Conservation (phyloP, 1,284 basidiomycete species). For the Puccinia brachypodii region DNA sequence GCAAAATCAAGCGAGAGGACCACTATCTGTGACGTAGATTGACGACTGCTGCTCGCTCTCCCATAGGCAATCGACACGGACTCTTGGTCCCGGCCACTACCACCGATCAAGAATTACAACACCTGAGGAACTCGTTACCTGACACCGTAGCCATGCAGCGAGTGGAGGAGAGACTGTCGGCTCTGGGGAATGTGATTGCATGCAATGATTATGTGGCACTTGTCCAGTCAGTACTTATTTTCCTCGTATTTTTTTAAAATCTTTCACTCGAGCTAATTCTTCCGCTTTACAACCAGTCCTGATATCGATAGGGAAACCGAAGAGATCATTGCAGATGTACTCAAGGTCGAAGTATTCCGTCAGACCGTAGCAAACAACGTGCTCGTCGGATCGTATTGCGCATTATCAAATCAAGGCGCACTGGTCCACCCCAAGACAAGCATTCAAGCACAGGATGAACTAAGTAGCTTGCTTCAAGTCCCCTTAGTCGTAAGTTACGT, state of each 20-base stretch:
- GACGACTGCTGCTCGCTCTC: background rate
- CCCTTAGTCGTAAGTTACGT: conserved; percentile 68
- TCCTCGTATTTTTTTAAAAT: background rate
- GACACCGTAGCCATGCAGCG: conserved; percentile 88
- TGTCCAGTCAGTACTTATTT: conserved; percentile 64
- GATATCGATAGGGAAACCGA: conserved; percentile 98
- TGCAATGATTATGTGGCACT: conserved; percentile 98
- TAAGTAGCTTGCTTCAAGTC: conserved; percentile 89
- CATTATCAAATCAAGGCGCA: conserved; percentile 92
- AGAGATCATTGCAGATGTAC: conserved; percentile 98
- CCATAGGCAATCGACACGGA: conserved; percentile 74
- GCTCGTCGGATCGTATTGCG: conserved; percentile 92
- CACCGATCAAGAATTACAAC: conserved; percentile 97
- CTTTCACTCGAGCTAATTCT: conserved; percentile 55
- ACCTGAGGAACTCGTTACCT: conserved; percentile 93
- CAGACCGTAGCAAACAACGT: conserved; percentile 97
- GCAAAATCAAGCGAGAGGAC: background rate
- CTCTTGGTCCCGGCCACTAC: conserved; percentile 93
- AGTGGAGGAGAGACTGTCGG: conserved; percentile 92
- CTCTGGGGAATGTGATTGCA: conserved; percentile 96
- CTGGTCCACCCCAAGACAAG: conserved; percentile 97
- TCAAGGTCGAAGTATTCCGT: conserved; percentile 98
- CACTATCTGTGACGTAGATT: background rate
- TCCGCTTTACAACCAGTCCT: conserved; percentile 60
- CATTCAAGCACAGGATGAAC: conserved; percentile 94